A percentile compares a stretch with the other conserved stretches of the same genome.
Conservation (phyloP, 1,284 basidiomycete genomes). For the Cutaneotrichosporon curvatum region DNA sequence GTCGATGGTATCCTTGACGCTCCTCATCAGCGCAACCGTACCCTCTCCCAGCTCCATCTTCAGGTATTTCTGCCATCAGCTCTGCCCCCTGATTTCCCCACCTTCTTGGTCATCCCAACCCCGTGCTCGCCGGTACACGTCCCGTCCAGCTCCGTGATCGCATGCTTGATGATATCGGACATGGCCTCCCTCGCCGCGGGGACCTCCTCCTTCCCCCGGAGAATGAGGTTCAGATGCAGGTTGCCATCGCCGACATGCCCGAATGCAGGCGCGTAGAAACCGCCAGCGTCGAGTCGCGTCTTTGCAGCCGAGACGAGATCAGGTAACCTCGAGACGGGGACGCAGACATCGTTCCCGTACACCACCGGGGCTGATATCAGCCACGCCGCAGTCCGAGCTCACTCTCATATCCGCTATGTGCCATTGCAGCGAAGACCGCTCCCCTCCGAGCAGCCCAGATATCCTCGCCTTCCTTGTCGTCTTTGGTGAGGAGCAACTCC, state of each 20-base stretch:
- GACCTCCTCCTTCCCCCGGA: conserved; percentile 7
- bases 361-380: conserved; percentile 55
- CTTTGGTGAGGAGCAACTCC: conserved; percentile 60
- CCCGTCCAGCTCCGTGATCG: conserved; percentile 37
- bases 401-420: conserved; percentile 29
- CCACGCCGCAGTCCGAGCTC: background rate
- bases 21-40: conserved; percentile 67
- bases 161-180: conserved; percentile 9
- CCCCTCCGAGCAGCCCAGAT: conserved; percentile 80
- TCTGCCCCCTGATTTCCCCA: background rate
- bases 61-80: conserved; percentile 45
- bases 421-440: conserved; percentile 62
- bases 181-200: conserved; percentile 5
- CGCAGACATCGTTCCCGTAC: conserved; percentile 77
- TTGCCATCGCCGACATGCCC: conserved; percentile 79
- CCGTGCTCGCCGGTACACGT: conserved; percentile 64
- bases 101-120: conserved; percentile 66
- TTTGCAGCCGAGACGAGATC: conserved; percentile 67
- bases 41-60: conserved; percentile 63
- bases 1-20: conserved; percentile 63
- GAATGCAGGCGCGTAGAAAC: conserved; percentile 51
- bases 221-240: conserved; percentile 35
- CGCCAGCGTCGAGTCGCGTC: conserved; percentile 58
- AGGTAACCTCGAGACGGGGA: conserved; percentile 69
- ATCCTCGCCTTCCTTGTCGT: conserved; percentile 60